These are phyloP conservation scores for Peniophora sp. DNA, from an alignment of 1,284 basidiomycete species.

Conservation along the genomic window DNA sequence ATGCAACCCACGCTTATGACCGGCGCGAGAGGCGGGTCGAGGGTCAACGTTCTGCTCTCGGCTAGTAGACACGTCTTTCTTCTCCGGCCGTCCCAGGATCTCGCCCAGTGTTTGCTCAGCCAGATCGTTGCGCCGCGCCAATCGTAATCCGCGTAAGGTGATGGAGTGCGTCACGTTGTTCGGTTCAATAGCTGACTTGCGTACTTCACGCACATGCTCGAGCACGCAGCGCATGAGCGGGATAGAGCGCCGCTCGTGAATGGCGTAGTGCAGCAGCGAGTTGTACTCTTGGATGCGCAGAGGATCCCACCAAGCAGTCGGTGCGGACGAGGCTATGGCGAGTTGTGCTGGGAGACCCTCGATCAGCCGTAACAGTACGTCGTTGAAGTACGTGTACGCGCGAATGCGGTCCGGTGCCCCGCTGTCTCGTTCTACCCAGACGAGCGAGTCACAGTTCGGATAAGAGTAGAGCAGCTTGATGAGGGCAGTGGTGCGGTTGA, in stretches of 20 bases:
- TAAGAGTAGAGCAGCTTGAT: slow-evolving; percentile 41
- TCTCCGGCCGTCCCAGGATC: too few species aligned
- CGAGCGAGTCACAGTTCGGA: slow-evolving; percentile 34
- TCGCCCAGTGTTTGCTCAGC: slow-evolving; percentile 23
- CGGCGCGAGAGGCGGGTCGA: neutral
- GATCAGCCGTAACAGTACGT: slow-evolving; percentile 42
- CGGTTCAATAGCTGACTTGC: slow-evolving; percentile 32
- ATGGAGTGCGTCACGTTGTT: slow-evolving; percentile 49
- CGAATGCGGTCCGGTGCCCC: slow-evolving; percentile 22
- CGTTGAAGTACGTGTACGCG: slow-evolving; percentile 52
- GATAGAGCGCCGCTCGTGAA: slow-evolving; percentile 50
- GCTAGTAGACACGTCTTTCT: too few species aligned
- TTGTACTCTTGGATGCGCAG: slow-evolving; percentile 47
- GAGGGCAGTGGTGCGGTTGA: slow-evolving; percentile 33
- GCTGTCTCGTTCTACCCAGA: slow-evolving; percentile 31
- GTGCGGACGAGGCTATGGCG: neutral
- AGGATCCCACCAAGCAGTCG: neutral
- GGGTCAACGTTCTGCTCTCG: slow-evolving; percentile 2
- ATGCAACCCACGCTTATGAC: too few species aligned
- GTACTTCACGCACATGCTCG: slow-evolving; percentile 41
- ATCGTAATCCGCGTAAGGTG: slow-evolving; percentile 43
- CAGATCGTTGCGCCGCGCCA: slow-evolving; percentile 41
- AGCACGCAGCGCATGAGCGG: slow-evolving; percentile 38
- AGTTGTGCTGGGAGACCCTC: slow-evolving; percentile 10
- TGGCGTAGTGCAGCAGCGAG: slow-evolving; percentile 54